phyloP scores from a whole-genome alignment of 345 rosid genomes.

The Dovyalis caffra region DNA sequence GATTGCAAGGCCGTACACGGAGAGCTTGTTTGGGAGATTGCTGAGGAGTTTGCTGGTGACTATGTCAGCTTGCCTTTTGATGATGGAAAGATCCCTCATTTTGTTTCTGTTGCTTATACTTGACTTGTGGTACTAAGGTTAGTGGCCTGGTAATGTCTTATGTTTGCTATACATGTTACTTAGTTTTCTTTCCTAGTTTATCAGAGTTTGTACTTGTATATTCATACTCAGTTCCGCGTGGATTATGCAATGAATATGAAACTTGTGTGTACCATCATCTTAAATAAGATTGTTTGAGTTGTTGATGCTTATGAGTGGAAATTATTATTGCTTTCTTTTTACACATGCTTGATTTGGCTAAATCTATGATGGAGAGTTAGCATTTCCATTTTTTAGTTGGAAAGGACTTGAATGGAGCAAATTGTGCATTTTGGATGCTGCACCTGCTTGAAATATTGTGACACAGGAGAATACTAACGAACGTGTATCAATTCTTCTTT shows the following conservation, averaged over 20 bases:
- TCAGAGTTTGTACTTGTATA: not conserved
- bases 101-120: slow-evolving; percentile 39
- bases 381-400: not conserved
- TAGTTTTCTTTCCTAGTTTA: not conserved
- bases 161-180: not conserved
- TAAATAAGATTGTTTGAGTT: not conserved
- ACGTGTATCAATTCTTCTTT: not conserved
- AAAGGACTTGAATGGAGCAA: not conserved
- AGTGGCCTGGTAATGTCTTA: not conserved
- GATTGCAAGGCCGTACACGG: slow-evolving; percentile 65
- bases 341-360: not conserved
- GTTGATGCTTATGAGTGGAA: not conserved
- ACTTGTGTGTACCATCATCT: slow-evolving; percentile 11
- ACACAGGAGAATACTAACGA: not conserved
- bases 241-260: not conserved
- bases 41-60: slow-evolving; percentile 62
- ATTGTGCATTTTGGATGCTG: not conserved
- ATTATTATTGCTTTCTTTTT: not conserved
- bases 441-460: not conserved
- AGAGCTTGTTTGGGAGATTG: slow-evolving; percentile 71
- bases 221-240: not conserved
- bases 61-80: slow-evolving; percentile 77
- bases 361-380: not conserved
- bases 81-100: slow-evolving; percentile 65
- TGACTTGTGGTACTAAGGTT: slow-evolving; percentile 8